Base-by-base conservation (phyloP, 306 rosid genomes). In the Mimosa pudica region DNA sequence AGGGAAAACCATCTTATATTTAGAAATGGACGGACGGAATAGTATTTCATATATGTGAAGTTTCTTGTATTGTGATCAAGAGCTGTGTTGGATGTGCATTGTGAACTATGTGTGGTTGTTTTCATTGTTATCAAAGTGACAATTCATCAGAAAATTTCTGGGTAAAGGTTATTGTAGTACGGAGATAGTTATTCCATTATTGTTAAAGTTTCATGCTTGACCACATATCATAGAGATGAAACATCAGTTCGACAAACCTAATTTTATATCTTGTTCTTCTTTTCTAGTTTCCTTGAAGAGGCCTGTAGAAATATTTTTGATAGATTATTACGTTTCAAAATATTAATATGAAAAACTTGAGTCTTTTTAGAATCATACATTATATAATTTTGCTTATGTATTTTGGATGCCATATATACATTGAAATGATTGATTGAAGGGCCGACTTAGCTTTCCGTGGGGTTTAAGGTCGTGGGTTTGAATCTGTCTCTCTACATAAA, bases 121-220 rank as follows among this genome's bases (percentile, higher is more conserved):
- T 74, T 83, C 81, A 73, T 69, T 74, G 82, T 79, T 61, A 11
- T 32, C 9, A 10, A 71, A 74, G 9, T 72, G 24, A 45, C 20
- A 20, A 36, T n/a, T 57, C 63, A 57, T 18, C 63, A 18, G 30
- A 80, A 77, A 75, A 73, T 71, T 47, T 76, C 74, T 46, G 74
- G 62, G 68, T 61, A 74, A 62, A 77, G 70, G 70, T 38, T 74
- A 76, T 49, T 75, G 14, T 57, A 64, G 81, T 41, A 36, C 17
- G 36, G 70, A 66, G 44, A 83, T 75, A 60, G 80, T 75, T 51
- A 17, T 78, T 78, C 85, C 61, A 86, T 86, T 84, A 86, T 86
- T 84, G 75, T 52, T 51, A 74, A 84, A 78, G 80, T 63, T 81
- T 71, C 73, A 84, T 58, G 81, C 80, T 75, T 75, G 87, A 32